Evolutionary conservation across 2,329 filamentous ascomycete genomes (phyloP), one percentile per base, ranked within the genome.

Genomic region (Colletotrichum magnum): DNA sequence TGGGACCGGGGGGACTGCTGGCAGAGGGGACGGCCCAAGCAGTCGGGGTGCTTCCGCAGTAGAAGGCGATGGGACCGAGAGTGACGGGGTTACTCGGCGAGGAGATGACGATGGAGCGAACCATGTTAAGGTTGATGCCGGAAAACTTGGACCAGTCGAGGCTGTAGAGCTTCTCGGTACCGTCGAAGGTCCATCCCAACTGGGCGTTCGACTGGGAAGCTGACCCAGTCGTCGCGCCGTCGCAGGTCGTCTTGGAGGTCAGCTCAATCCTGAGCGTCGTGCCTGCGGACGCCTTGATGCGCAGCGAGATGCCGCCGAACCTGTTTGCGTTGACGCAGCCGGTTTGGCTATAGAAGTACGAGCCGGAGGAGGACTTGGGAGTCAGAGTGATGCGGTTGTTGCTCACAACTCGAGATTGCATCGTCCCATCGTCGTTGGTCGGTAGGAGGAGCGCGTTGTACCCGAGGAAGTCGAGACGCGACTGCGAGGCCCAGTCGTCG

Each of bases 401-500:
- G 69, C 82, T 82, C 47, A 89, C 86, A 15, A 83, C 79, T 26
- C 89, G 78, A 1, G 86, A 88, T 24, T 82, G 80, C 86, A 90
- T 89, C 6, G 85, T 86, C 2, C 78, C 84, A 75, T 90, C 88
- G 71, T 89, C 86, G 41, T 87, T 88, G 6, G 85, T 85, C 4
- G 88, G 81, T 71, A 86, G 79, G 2, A 86, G 79, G 78, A 90
- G 79, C 45, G 88, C 82, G 74, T 90, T 90, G 80, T 90, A 90
- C 73, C 81, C 86, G 16, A 90, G 78, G 77, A 90, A 90, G 1
- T 86, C 88, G 60, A 90, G 77, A 36, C 88, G 86, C 6, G 88
- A 90, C 75, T 90, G 88, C 9, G 88, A 90, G 62, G 82, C 82
- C 84, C 86, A 90, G 78, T 90, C 88, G 71, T 90, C 88, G 62